These are phyloP conservation scores for Hymenoscyphus salicellus DNA, from an alignment of 2,329 filamentous ascomycete species.

Conservation along the genomic window DNA sequence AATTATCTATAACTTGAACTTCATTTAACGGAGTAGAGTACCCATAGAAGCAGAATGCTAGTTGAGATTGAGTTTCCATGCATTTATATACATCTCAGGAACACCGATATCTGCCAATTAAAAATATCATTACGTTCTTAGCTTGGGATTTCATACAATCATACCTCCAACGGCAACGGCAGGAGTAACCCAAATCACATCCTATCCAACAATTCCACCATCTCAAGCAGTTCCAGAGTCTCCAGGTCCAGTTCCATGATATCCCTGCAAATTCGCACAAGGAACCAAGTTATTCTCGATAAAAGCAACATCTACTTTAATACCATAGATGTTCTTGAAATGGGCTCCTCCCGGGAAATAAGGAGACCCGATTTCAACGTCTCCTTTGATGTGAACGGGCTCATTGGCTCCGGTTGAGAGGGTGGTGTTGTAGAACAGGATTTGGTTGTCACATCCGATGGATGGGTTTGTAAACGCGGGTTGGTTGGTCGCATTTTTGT, in stretches of 20 bases:
- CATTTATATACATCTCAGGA: no score
- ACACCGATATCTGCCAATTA: not conserved
- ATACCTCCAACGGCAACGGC: no score
- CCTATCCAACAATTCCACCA: not conserved
- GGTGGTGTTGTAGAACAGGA: conserved; percentile 46
- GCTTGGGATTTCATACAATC: no score
- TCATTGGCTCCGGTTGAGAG: conserved; percentile 37
- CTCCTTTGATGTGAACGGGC: conserved; percentile 37
- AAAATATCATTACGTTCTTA: no score
- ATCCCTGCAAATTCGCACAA: conserved; percentile 27
- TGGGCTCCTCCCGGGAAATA: conserved; percentile 34
- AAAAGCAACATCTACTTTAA: conserved; percentile 40
- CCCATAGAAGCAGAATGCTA: no score
- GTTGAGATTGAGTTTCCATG: no score
- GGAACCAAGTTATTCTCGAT: conserved; percentile 40
- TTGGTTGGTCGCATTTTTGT: conserved; percentile 52
- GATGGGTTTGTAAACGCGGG: conserved; percentile 43
- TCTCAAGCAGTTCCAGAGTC: not conserved
- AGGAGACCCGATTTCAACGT: conserved; percentile 32
- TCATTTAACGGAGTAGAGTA: no score
- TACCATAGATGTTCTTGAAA: conserved; percentile 36
- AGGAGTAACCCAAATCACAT: no score
- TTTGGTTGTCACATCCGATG: conserved; percentile 44
- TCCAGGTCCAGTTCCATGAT: conserved; percentile 9
- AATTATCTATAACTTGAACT: no score